Evolutionary conservation across 1,284 basidiomycete species (phyloP).

Genomic region (Rhodotorula sp.): DNA sequence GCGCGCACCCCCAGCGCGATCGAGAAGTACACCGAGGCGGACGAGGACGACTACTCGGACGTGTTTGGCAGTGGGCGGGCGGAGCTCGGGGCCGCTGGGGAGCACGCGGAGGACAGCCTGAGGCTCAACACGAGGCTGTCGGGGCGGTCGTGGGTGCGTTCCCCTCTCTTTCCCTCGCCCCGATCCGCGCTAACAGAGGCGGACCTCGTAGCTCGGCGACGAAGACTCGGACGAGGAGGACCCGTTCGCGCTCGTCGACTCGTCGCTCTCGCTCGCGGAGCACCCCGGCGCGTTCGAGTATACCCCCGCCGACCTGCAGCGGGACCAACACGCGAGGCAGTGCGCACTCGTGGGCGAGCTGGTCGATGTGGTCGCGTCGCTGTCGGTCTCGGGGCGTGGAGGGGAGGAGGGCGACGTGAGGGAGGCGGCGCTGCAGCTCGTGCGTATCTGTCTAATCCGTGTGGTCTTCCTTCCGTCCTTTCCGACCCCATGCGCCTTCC

Average conservation of each 20-base stretch:
- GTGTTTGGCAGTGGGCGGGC: conserved; percentile 36
- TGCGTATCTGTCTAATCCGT: conserved; percentile 55
- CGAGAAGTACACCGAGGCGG: conserved; percentile 72
- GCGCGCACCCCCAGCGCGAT: not conserved
- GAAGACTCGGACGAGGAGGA: conserved; percentile 84
- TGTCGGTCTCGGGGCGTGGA: conserved; percentile 50
- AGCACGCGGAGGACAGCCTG: conserved; percentile 64
- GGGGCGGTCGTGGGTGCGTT: conserved; percentile 77
- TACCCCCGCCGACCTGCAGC: conserved; percentile 80
- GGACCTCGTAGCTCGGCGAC: conserved; percentile 64
- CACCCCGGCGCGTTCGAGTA: conserved; percentile 53
- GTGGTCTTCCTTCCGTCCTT: too few species aligned
- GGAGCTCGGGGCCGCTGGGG: not conserved
- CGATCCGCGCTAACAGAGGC: not conserved
- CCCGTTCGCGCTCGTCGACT: conserved; percentile 68
- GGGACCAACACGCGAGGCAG: conserved; percentile 86
- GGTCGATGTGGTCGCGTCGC: conserved; percentile 68
- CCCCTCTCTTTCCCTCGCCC: not conserved
- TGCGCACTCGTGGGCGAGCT: conserved; percentile 76
- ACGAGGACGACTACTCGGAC: conserved; percentile 45
- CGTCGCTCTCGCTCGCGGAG: not conserved
- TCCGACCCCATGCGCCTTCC: too few species aligned
- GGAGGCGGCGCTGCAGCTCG: conserved; percentile 83
- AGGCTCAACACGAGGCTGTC: conserved; percentile 81
- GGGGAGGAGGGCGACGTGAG: conserved; percentile 71